Percentiles rank a stretch among this genome's conserved stretches.
Evolutionary conservation across 1,284 basidiomycete species (phyloP).

Genomic region (Irpex sp.): DNA sequence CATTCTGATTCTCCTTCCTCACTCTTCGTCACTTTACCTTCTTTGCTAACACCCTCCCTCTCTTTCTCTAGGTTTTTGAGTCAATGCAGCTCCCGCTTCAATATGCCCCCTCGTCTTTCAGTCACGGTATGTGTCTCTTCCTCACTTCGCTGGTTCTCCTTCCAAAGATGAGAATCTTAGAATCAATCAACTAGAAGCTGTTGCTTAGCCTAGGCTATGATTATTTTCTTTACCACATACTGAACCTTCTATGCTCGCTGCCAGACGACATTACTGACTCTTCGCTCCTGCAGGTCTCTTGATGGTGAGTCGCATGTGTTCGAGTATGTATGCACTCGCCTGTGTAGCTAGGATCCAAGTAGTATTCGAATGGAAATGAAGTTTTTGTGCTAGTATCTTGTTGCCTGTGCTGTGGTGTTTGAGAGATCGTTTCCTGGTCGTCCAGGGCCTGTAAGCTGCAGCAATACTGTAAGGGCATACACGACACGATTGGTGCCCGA

Average conservation of each 20-base stretch:
- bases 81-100: background rate
- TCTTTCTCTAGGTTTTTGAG: background rate
- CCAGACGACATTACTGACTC: background rate
- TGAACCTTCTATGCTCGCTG: constrained; percentile 14
- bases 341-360: too few species aligned
- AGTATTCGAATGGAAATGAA: too few species aligned
- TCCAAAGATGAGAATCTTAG: constrained; percentile 35
- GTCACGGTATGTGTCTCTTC: background rate
- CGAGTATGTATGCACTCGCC: too few species aligned
- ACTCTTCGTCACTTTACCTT: background rate
- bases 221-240: constrained; percentile 29
- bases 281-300: background rate
- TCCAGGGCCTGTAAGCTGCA: too few species aligned
- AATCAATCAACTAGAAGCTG: constrained; percentile 81
- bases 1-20: constrained; percentile 48
- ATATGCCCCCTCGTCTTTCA: too few species aligned
- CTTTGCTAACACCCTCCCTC: background rate
- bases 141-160: constrained; percentile 4
- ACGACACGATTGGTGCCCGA: too few species aligned
- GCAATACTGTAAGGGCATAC: too few species aligned
- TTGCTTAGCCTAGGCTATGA: constrained; percentile 72
- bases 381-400: too few species aligned
- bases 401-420: too few species aligned
- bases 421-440: too few species aligned
- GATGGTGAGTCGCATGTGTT: too few species aligned